These are phyloP conservation scores for Microthlaspi erraticum DNA, from an alignment of 345 rosid genomes.

Conservation along the genomic window DNA sequence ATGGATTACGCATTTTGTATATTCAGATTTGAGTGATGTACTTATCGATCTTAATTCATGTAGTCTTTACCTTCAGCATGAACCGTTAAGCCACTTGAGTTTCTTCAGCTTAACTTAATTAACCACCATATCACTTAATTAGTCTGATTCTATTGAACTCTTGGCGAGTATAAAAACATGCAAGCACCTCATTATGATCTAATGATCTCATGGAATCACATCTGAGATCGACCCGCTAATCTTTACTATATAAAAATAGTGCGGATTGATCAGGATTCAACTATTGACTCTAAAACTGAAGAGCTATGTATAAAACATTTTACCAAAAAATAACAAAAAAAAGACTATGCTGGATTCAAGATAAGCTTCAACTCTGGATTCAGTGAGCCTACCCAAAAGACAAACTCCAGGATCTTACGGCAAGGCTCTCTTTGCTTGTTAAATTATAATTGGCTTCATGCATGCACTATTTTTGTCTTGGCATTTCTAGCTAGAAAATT, in stretches of 20 bases:
- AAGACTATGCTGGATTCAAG: slow-evolving; percentile 3
- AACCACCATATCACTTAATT: not conserved
- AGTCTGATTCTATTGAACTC: not conserved
- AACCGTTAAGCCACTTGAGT: not conserved
- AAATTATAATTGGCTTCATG: slow-evolving; percentile 4
- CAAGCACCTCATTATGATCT: not conserved
- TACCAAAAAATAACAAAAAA: too few species aligned
- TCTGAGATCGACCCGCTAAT: not conserved
- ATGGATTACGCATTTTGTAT: not conserved
- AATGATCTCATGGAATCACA: not conserved
- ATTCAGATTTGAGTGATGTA: not conserved
- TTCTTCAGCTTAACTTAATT: not conserved
- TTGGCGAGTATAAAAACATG: not conserved
- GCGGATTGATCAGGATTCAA: not conserved
- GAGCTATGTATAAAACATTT: not conserved
- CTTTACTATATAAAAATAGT: not conserved
- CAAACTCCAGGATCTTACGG: slow-evolving; percentile 1
- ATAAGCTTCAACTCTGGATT: not conserved
- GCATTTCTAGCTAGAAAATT: slow-evolving; percentile 1
- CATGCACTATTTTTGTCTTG: not conserved
- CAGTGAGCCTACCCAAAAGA: not conserved
- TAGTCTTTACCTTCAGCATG: not conserved
- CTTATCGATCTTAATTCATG: not conserved
- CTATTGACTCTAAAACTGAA: not conserved
- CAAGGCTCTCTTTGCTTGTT: not conserved